phyloP scores from a whole-genome alignment of 495 filamentous ascomycete species.

The Trichoderma parareesei region DNA sequence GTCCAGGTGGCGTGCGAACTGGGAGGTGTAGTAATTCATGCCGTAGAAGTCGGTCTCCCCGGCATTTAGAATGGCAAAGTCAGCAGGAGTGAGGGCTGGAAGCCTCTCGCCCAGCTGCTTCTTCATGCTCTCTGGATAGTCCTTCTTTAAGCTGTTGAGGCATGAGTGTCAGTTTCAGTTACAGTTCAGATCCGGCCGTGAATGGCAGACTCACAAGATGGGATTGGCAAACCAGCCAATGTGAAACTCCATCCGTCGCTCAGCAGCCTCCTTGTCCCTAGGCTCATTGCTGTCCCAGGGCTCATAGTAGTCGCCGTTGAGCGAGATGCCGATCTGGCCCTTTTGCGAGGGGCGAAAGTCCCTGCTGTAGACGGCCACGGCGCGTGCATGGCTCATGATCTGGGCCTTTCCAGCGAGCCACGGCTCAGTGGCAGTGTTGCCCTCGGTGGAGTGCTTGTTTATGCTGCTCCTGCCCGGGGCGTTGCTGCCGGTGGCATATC shows the following conservation, averaged over 20 bases:
- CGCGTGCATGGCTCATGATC: slow-evolving; percentile 41
- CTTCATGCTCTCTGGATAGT: slow-evolving; percentile 42
- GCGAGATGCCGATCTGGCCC: slow-evolving; percentile 47
- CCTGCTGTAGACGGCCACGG: slow-evolving; percentile 44
- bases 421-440: slow-evolving; percentile 41
- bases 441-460: slow-evolving; percentile 37
- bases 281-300: slow-evolving; percentile 47
- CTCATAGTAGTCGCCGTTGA: slow-evolving; percentile 52
- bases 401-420: slow-evolving; percentile 45
- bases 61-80: slow-evolving; percentile 34
- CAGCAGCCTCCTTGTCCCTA: slow-evolving; percentile 41
- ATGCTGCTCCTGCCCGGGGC: slow-evolving; percentile 46
- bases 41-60: slow-evolving; percentile 42
- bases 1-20: slow-evolving; percentile 35
- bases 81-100: slow-evolving; percentile 35
- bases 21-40: slow-evolving; percentile 45
- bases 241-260: slow-evolving; percentile 47
- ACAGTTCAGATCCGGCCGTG: slow-evolving; percentile 16
- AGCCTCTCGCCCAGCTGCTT: slow-evolving; percentile 40
- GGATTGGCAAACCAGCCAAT: slow-evolving; percentile 50
- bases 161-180: slow-evolving; percentile 3
- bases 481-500: slow-evolving; percentile 44
- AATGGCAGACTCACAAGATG: slow-evolving; percentile 23
- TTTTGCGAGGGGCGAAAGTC: slow-evolving; percentile 41
- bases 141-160: slow-evolving; percentile 17